These are phyloP conservation scores for Colletotrichum sp. DNA, from an alignment of 2,329 filamentous ascomycete species.

Conservation along the genomic window DNA sequence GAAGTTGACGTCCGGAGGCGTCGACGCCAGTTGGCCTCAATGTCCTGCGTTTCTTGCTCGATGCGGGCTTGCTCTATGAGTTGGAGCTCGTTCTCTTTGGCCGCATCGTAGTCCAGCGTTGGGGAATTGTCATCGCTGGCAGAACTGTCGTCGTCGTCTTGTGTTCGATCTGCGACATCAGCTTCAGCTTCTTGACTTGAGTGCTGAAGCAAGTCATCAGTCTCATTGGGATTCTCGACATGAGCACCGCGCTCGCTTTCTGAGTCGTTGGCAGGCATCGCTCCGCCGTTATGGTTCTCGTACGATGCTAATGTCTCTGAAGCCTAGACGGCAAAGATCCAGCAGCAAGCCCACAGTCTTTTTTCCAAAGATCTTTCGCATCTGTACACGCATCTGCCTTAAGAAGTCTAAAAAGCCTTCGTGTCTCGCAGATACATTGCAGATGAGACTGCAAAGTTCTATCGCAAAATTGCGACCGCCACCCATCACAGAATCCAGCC, in stretches of 20 bases:
- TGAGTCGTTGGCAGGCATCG: not conserved
- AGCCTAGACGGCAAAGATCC: not conserved
- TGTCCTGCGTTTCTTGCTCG: not conserved
- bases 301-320: not conserved
- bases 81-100: not conserved
- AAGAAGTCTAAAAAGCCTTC: not conserved
- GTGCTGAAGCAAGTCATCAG: not conserved
- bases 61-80: not conserved
- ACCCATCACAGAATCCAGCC: not conserved
- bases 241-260: not conserved
- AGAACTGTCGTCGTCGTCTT: not conserved
- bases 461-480: not conserved
- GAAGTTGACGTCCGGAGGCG: not conserved
- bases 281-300: not conserved
- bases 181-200: not conserved
- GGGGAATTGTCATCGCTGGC: not conserved
- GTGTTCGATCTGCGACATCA: not conserved
- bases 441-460: not conserved
- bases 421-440: not conserved
- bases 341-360: not conserved
- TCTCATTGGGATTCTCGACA: not conserved
- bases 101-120: not conserved
- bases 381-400: not conserved
- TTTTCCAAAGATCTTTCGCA: not conserved
- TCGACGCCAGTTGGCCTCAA: not conserved